Evolutionary conservation across 2,329 filamentous ascomycete genomes (phyloP), one percentile per base, ranked within the genome.

Genomic region (Dendryphion nanum): DNA sequence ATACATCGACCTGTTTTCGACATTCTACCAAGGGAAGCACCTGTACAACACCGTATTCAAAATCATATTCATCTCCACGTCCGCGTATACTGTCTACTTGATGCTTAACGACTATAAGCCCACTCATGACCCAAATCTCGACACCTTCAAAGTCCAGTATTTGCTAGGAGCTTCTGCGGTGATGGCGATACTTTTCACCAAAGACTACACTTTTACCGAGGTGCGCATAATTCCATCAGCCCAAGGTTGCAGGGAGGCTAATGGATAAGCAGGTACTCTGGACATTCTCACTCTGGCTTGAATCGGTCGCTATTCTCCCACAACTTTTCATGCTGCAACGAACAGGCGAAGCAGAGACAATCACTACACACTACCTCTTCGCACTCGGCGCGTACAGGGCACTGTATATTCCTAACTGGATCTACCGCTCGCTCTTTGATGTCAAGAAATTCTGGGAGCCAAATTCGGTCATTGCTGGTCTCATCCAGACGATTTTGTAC

Each of bases 81-180:
- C 94, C 47, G 82, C 85, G 48, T 98, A 98, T 76, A 95, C 90
- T 59, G 82, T 98, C 66, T 97, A 96, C 73, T 82, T 97, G 53
- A 98, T 98, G 93, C 85, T 93, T 46, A 94, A 89, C 55, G 87
- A 91, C 59, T 98, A 93, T 80, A 95, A 94, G 70, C 91, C 93
- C 18, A 97, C 93, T 21, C 91, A 95, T 71, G 93, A 98, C 63
- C 89, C 91, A 38, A 95, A 95, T 63, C 81, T 94, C 64, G 93
- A 98, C 66, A 98, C 93, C 4, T 97, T 98, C 77, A 89, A 90
- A 54, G 88, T 97, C 32, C 86, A 95, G 68, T 98, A 97, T 71
- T 78, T 98, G 31, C 78, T 97, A 18, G 89, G 79, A 30, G 88
- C 85, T 38, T 86, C 89, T 44, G 82, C 83, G 12, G 73, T 90